These are phyloP conservation scores for Rhizophora apiculata DNA, from an alignment of 345 rosid genomes.

Conservation along the genomic window DNA sequence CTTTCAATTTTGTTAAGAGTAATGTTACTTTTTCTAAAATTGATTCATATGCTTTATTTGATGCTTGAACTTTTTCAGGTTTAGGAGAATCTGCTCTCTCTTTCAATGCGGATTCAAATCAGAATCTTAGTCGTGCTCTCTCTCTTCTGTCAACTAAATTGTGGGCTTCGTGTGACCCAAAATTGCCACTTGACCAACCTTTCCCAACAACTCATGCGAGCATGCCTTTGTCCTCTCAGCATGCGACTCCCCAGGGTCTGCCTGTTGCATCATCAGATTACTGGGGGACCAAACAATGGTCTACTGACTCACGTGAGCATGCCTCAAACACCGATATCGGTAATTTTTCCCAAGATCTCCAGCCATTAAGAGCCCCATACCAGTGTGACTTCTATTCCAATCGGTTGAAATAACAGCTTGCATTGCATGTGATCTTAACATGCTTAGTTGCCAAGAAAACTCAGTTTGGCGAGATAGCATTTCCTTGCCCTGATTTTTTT, in stretches of 20 bases:
- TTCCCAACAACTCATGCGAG: conserved; percentile 15
- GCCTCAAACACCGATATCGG: conserved; percentile 21
- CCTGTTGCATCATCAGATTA: conserved; percentile 33
- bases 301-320: conserved; percentile 30
- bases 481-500: no score
- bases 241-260: conserved; percentile 23
- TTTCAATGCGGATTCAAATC: conserved; percentile 48
- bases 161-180: conserved; percentile 51
- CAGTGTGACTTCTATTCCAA: conserved; percentile 43
- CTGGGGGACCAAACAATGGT: conserved; percentile 38
- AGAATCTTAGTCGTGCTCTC: conserved; percentile 91
- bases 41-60: neutral
- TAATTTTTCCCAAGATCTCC: conserved; percentile 45
- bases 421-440: no score
- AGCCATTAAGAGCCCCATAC: conserved; percentile 33
- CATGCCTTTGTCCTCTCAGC: conserved; percentile 32
- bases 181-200: conserved; percentile 39
- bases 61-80: conserved; percentile 34
- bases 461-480: no score
- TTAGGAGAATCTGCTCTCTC: conserved; percentile 53
- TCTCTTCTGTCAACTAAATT: conserved; percentile 98
- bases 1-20: neutral
- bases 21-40: neutral
- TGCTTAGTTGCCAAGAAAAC: no score
- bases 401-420: conserved; percentile 36